Evolutionary conservation across 306 rosid species (phyloP).

Genomic region (Citrullus amarus): DNA sequence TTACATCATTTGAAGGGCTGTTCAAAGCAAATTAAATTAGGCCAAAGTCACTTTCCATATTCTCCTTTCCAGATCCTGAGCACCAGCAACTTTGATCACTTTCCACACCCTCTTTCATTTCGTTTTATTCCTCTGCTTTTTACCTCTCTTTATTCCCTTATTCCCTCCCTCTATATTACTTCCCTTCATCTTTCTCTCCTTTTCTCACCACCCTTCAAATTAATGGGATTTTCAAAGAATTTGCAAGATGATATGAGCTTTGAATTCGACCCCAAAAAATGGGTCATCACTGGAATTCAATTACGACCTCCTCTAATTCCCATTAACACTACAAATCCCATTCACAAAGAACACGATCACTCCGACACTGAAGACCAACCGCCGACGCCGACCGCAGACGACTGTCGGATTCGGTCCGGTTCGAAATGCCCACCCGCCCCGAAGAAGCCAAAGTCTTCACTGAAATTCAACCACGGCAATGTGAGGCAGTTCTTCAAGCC

Average conservation of each 20-base stretch:
- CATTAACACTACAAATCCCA: slow-evolving; percentile 35
- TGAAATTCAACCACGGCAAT: slow-evolving; percentile 40
- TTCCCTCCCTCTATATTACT: slow-evolving; percentile 19
- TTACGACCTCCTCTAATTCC: slow-evolving; percentile 52
- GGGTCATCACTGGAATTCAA: slow-evolving; percentile 60
- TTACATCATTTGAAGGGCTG: too few species aligned
- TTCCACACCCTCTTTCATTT: slow-evolving; percentile 25
- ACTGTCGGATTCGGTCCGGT: slow-evolving; percentile 35
- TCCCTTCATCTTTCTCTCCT: background rate
- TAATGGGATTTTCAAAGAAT: slow-evolving; percentile 56
- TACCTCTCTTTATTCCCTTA: slow-evolving; percentile 23
- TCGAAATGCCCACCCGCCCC: slow-evolving; percentile 82
- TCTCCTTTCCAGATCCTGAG: background rate
- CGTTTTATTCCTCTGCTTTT: slow-evolving; percentile 22
- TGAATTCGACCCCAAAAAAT: slow-evolving; percentile 40
- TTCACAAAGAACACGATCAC: slow-evolving; percentile 7
- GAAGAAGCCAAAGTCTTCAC: slow-evolving; percentile 47
- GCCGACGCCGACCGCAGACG: slow-evolving; percentile 70
- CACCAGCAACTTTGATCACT: slow-evolving; percentile 18
- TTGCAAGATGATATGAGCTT: slow-evolving; percentile 15
- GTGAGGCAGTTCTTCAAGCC: slow-evolving; percentile 59
- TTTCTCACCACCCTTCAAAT: background rate
- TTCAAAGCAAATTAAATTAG: background rate
- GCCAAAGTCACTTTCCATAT: slow-evolving; percentile 1
- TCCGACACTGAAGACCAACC: slow-evolving; percentile 8